Conservation (phyloP, 768 basidiomycete genomes). For the Xanthoconium purpureum region DNA sequence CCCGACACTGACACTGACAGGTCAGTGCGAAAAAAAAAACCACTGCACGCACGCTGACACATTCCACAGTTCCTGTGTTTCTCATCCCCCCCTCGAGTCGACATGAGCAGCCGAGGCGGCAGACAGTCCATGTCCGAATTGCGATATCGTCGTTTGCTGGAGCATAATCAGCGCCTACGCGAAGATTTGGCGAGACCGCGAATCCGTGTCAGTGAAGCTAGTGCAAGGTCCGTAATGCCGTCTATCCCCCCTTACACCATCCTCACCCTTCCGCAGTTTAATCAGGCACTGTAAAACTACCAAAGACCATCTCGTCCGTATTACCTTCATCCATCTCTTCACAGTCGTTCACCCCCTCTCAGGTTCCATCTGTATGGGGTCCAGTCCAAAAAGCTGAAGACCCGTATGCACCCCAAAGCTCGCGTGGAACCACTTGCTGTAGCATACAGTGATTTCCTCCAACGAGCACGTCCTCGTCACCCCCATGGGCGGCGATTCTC, state of each 20-base stretch:
- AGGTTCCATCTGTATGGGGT: constrained; percentile 98
- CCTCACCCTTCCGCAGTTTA: constrained; percentile 42
- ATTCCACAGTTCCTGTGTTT: not conserved
- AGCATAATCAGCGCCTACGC: constrained; percentile 69
- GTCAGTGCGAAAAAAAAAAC: constrained; percentile 2
- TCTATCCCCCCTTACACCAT: not conserved
- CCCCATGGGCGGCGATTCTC: not conserved
- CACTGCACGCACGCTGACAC: not conserved
- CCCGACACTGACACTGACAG: not conserved
- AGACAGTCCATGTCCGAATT: constrained; percentile 77
- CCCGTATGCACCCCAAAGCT: constrained; percentile 76
- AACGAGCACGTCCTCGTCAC: not conserved
- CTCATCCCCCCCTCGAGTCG: constrained; percentile 7
- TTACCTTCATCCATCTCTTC: not conserved
- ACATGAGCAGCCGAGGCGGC: constrained; percentile 62
- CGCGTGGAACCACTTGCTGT: constrained; percentile 52
- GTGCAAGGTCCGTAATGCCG: constrained; percentile 48
- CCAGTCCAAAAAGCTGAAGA: constrained; percentile 89
- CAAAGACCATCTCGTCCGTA: constrained; percentile 61
- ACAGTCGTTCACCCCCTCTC: constrained; percentile 19
- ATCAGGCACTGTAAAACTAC: constrained; percentile 75
- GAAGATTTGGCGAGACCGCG: constrained; percentile 73
- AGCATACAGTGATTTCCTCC: constrained; percentile 47
- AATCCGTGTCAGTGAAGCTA: constrained; percentile 71
- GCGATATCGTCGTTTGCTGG: constrained; percentile 72